Conservation (phyloP, 495 filamentous ascomycete species). For the Xylaria castorea region DNA sequence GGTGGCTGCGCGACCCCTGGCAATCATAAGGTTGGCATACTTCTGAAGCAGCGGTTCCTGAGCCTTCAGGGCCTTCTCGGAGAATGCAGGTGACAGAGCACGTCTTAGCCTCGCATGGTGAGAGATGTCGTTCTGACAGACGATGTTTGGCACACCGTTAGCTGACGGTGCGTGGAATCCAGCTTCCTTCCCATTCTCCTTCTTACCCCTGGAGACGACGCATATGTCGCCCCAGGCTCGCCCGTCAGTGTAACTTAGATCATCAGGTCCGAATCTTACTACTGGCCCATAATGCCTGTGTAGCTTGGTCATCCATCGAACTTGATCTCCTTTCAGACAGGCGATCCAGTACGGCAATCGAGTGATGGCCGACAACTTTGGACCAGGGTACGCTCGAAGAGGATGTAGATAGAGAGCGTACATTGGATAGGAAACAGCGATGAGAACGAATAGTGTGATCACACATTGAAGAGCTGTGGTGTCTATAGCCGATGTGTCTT, state of each 20-base stretch:
- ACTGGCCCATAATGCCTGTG: slow-evolving; percentile 52
- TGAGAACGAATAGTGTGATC: background rate
- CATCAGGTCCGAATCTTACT: slow-evolving; percentile 50
- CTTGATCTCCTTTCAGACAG: slow-evolving; percentile 27
- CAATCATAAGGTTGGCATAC: slow-evolving; percentile 51
- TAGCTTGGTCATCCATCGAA: slow-evolving; percentile 34
- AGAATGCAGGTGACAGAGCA: slow-evolving; percentile 54
- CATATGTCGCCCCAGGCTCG: slow-evolving; percentile 60
- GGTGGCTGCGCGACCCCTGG: background rate
- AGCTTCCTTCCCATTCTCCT: slow-evolving; percentile 29
- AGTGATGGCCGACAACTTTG: slow-evolving; percentile 23
- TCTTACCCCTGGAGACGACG: slow-evolving; percentile 32
- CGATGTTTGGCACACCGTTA: slow-evolving; percentile 27
- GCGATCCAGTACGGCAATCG: slow-evolving; percentile 31
- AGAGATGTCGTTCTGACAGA: slow-evolving; percentile 19
- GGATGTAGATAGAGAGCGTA: slow-evolving; percentile 29
- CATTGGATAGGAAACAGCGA: slow-evolving; percentile 18
- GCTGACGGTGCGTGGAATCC: slow-evolving; percentile 21
- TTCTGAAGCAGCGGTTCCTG: slow-evolving; percentile 53
- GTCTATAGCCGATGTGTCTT: background rate
- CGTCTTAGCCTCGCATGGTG: slow-evolving; percentile 41
- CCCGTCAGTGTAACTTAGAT: slow-evolving; percentile 49
- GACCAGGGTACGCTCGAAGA: slow-evolving; percentile 30
- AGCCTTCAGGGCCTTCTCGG: slow-evolving; percentile 48
- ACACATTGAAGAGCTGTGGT: background rate